A percentile compares a stretch with the other conserved stretches of the same genome.
phyloP scores from a whole-genome alignment of 2,329 filamentous ascomycete species.

The Fusarium irregulare region DNA sequence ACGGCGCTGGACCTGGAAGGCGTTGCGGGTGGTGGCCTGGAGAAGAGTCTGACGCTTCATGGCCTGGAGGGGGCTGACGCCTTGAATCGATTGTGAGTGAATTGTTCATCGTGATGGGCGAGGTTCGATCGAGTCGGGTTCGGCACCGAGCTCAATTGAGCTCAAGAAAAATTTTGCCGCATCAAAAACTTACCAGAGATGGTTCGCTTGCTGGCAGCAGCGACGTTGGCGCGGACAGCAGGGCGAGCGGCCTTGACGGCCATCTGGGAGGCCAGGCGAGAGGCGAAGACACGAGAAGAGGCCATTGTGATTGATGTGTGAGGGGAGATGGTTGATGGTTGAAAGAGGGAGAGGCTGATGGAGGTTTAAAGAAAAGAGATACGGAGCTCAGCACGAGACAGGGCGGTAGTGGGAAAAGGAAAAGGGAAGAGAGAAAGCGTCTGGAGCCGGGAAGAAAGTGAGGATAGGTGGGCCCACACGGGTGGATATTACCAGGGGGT shows the following conservation, averaged over 20 bases:
- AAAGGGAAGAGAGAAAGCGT: conserved; percentile 56
- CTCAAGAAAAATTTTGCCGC: conserved; percentile 49
- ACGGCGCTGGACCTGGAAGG: conserved; percentile 74
- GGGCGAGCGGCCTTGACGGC: conserved; percentile 82
- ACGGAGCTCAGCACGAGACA: conserved; percentile 51
- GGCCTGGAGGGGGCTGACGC: conserved; percentile 75
- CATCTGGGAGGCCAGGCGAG: conserved; percentile 81
- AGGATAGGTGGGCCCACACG: conserved; percentile 53
- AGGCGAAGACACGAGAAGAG: conserved; percentile 80
- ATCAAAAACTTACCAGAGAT: conserved; percentile 72
- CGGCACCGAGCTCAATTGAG: conserved; percentile 45
- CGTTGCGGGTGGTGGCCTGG: conserved; percentile 73
- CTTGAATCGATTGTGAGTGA: conserved; percentile 54
- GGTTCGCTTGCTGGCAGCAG: conserved; percentile 78
- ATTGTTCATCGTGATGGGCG: conserved; percentile 41
- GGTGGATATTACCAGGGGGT: conserved; percentile 47
- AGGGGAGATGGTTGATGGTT: conserved; percentile 50
- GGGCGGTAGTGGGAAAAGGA: conserved; percentile 53
- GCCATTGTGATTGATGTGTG: conserved; percentile 77
- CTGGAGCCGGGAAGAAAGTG: conserved; percentile 52
- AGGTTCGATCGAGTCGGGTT: conserved; percentile 49
- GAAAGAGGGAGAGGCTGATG: conserved; percentile 48
- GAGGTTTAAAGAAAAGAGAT: conserved; percentile 51
- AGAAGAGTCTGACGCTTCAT: conserved; percentile 80
- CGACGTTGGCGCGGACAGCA: conserved; percentile 73